A percentile compares a stretch with the other conserved stretches of the same genome.
These are phyloP conservation scores for Boletellus ananas DNA, from an alignment of 768 basidiomycete species.

Conservation along the genomic window DNA sequence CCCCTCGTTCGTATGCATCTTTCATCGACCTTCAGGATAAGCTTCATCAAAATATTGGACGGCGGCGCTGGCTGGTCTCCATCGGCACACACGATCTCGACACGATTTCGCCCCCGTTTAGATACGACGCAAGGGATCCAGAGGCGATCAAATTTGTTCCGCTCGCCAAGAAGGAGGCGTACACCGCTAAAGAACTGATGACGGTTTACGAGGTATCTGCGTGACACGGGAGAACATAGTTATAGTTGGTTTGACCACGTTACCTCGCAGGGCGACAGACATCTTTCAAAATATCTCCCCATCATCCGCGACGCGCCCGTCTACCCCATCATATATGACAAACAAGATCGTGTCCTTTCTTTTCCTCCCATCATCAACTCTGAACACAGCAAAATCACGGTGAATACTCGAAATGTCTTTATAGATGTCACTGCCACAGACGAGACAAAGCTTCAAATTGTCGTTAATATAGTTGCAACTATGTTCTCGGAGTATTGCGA, in stretches of 20 bases:
- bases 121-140: slow-evolving; percentile 78
- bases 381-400: slow-evolving; percentile 93
- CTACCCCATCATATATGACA: slow-evolving; percentile 97
- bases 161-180: slow-evolving; percentile 71
- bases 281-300: slow-evolving; percentile 81
- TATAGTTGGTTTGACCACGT: background rate
- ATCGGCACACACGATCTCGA: slow-evolving; percentile 98
- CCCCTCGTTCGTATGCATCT: slow-evolving; percentile 82
- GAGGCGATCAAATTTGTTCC: slow-evolving; percentile 91
- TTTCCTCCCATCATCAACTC: slow-evolving; percentile 99
- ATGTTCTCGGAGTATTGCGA: slow-evolving; percentile 98
- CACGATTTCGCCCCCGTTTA: slow-evolving; percentile 81
- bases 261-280: slow-evolving; percentile 74
- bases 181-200: slow-evolving; percentile 91
- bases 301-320: slow-evolving; percentile 95
- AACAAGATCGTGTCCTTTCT: slow-evolving; percentile 79
- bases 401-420: slow-evolving; percentile 92
- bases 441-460: slow-evolving; percentile 92
- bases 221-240: background rate
- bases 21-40: slow-evolving; percentile 99
- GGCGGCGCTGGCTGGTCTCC: slow-evolving; percentile 85
- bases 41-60: slow-evolving; percentile 92
- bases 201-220: slow-evolving; percentile 78
- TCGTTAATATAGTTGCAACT: slow-evolving; percentile 90
- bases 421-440: slow-evolving; percentile 97